A percentile compares a stretch with the other conserved stretches of the same genome.
Conservation (phyloP, 148 eudicot genomes). For the Mesembryanthemum crystallinum region DNA sequence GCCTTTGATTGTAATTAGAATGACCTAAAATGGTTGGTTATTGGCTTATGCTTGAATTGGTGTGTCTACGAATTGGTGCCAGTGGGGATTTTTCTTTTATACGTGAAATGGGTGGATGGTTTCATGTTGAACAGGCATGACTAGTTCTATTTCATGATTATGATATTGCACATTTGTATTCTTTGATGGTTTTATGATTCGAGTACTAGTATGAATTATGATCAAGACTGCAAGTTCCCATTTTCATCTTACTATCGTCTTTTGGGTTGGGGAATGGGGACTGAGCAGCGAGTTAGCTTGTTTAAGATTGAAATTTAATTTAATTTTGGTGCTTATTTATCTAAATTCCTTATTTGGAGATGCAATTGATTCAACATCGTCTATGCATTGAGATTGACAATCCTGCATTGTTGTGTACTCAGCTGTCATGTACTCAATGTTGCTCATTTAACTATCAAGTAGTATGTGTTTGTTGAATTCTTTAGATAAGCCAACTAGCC, state of each 20-base stretch:
- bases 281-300: not conserved
- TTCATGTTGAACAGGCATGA: not conserved
- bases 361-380: not conserved
- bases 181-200: too few relatives aligned
- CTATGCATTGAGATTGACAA: not conserved
- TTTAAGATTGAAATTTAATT: not conserved
- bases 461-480: not conserved
- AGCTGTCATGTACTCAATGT: not conserved
- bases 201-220: too few relatives aligned
- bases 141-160: not conserved
- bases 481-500: not conserved
- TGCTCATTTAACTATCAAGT: not conserved
- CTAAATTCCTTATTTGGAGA: not conserved
- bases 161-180: too few relatives aligned
- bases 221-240: too few relatives aligned
- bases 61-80: too few relatives aligned
- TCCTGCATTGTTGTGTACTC: not conserved
- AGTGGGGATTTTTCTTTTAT: not conserved
- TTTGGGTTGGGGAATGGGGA: not conserved
- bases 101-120: not conserved
- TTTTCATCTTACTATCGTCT: not conserved
- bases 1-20: slow-evolving; percentile 1
- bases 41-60: not conserved
- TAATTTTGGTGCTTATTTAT: not conserved
- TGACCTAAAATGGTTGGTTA: not conserved